These are phyloP conservation scores for Cordyceps javanica DNA, from an alignment of 2,329 filamentous ascomycete genomes.

Conservation along the genomic window DNA sequence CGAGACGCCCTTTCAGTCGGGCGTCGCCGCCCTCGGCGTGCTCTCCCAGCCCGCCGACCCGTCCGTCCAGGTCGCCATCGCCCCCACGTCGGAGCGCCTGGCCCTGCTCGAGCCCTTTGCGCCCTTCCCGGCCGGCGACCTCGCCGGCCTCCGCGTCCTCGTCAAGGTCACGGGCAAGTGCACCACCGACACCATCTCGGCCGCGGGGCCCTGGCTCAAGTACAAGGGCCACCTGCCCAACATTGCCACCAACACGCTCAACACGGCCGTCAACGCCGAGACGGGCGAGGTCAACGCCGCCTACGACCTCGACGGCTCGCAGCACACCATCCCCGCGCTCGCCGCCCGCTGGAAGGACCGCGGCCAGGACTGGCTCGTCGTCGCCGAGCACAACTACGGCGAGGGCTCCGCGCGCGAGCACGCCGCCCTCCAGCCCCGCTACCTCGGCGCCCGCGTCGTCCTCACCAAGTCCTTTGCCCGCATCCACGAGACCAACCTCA, in stretches of 20 bases:
- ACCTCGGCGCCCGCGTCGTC: constrained; percentile 78
- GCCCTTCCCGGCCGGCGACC: constrained; percentile 70
- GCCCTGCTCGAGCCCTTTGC: constrained; percentile 87
- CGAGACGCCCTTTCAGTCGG: constrained; percentile 63
- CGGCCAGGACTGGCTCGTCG: constrained; percentile 79
- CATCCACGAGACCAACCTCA: constrained; percentile 92
- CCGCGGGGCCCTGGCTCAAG: constrained; percentile 94
- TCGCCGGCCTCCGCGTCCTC: constrained; percentile 74
- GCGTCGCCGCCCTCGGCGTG: constrained; percentile 68
- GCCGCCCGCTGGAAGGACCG: constrained; percentile 75
- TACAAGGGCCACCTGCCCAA: constrained; percentile 99
- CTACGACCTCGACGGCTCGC: constrained; percentile 74
- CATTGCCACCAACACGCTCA: constrained; percentile 95
- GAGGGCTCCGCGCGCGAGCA: constrained; percentile 87
- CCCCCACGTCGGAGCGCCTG: constrained; percentile 82
- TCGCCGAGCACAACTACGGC: constrained; percentile 97
- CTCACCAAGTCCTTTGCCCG: constrained; percentile 82
- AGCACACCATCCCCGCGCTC: constrained; percentile 78
- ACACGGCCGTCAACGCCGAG: constrained; percentile 86
- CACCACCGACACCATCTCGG: constrained; percentile 97
- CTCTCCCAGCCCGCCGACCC: constrained; percentile 67
- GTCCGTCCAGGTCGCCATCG: constrained; percentile 66
- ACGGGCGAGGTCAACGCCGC: constrained; percentile 90
- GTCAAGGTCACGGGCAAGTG: constrained; percentile 98
- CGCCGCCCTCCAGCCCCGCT: constrained; percentile 84